Base-by-base conservation (phyloP, 768 basidiomycete species). In the Scleroderma bovista region DNA sequence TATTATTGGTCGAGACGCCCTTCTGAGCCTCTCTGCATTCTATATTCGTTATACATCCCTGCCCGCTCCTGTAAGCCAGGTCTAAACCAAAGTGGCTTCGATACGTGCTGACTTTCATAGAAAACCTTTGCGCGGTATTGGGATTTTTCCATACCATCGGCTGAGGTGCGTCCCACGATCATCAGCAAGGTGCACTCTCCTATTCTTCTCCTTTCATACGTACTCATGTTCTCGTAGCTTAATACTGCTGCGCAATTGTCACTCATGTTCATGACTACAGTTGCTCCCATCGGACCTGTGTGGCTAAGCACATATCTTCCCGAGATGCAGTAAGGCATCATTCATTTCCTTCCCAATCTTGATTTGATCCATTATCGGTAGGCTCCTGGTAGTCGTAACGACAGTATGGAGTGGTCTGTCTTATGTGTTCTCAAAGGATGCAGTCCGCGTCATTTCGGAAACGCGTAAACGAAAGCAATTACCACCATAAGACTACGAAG, bases 81-180 rank as follows among this genome's bases (percentile, higher is more conserved):
- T 20, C 22, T 26, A 26, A 39, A 33, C 17, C 15, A 36, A 32
- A 31, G 45, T 23, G 46, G 33, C 39, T 36, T 57, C 38, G 49
- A 16, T 39, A 38, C 29, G 17, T 26, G 20, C 2, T 49, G 32
- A 53, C 48, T 38, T 39, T 20, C 40, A 12, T 65, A 94, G 88
- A 90, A 91, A 91, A 96, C 93, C 0, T 86, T 92, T 62, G 65
- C 72, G 22, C 81, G 96, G 31, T 99, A 98, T 69, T 99, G 94
- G 90, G 90, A 97, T 64, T 91, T 96, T 54, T 88, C 89, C 10
- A 82, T 96, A 45, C 93, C 96, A 2, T 95, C 93, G 1, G 95
- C 93, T 1, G 94, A 96, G 68, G 93, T 98, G 12, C 81, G 81
- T 26, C 95, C 95, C 0, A 98, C 96, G 11, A 69, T 68, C n/a